Base-by-base conservation (phyloP, 2,329 filamentous ascomycete species). In the Diaporthe amygdali region DNA sequence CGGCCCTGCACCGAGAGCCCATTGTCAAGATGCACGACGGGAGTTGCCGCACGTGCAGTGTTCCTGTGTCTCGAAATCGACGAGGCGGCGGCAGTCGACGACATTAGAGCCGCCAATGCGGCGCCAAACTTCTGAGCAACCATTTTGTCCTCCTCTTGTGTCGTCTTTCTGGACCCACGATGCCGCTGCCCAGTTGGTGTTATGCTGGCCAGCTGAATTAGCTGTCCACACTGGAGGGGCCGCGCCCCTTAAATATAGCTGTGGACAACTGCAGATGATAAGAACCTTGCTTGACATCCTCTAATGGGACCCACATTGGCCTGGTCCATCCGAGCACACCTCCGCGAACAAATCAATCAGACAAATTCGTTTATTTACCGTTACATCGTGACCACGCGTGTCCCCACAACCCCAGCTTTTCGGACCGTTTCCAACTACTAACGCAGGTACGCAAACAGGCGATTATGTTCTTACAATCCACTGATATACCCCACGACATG, bases 371-470 rank as follows among this genome's bases (percentile, higher is more conserved):
- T 46, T 32, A 27, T 61, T 46, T 46, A 46, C 56, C 56, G 56
- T 61, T 61, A 61, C 56, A 61, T 61, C 56, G 56, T 61, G 56
- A 61, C 39, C 39, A 32, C 39, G 56, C 39, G 56, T 61, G 39
- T 61, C 56, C 39, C 56, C 56, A 61, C 39, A 61, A 46, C 56
- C 56, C 56, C 56, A 61, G 56, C 56, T 46, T 61, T 61, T 61
- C 56, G 56, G 56, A 46, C 56, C 56, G 56, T 61, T 61, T 61
- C 39, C 56, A 32, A 39, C 22, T 6, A 17, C 25, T 46, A n/a
- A 46, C 56, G 56, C 56, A 46, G 56, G 56, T 46, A 61, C 39
- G 25, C 39, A 25, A 61, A 46, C 56, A 61, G 39, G 39, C 39
- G 37, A 46, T 46, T 32, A 39, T 17, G 37, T 39, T 61, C 56